phyloP scores from a whole-genome alignment of 2,329 filamentous ascomycete genomes.

The Scedosporium dehoogii region DNA sequence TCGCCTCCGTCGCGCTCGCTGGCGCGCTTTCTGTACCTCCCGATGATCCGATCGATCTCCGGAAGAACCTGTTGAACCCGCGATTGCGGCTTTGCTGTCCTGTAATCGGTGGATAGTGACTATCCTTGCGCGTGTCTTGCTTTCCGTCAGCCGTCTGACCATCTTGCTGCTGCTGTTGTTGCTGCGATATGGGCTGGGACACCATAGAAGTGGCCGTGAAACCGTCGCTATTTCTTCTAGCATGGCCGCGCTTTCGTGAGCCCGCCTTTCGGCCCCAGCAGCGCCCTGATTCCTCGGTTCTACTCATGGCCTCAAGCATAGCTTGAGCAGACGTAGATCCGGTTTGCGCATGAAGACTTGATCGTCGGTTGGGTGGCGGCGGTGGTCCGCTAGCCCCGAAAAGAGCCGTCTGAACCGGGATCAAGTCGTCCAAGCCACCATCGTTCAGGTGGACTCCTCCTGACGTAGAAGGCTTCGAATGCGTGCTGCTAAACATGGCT shows the following conservation, averaged over 20 bases:
- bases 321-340: constrained; percentile 19
- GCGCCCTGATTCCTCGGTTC: constrained; percentile 2
- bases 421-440: constrained; percentile 23
- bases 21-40: constrained; percentile 11
- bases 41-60: constrained; percentile 31
- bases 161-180: constrained; percentile 10
- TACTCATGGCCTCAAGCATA: constrained; percentile 7
- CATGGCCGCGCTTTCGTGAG: constrained; percentile 3
- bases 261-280: constrained; percentile 7
- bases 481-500: constrained; percentile 24
- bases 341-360: constrained; percentile 41
- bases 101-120: constrained; percentile 40
- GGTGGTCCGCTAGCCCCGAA: constrained; percentile 30
- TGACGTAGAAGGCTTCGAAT: not conserved
- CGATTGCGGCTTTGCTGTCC: constrained; percentile 32
- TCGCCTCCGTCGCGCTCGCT: constrained; percentile 7
- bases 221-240: constrained; percentile 9
- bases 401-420: constrained; percentile 8
- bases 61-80: constrained; percentile 40
- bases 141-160: constrained; percentile 11
- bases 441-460: constrained; percentile 12
- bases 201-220: not conserved
- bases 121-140: constrained; percentile 16
- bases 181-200: constrained; percentile 8
- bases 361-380: constrained; percentile 40